phyloP scores from a whole-genome alignment of 371 early-diverging fungal genomes.

The Homolaphlyctis polyrhiza region DNA sequence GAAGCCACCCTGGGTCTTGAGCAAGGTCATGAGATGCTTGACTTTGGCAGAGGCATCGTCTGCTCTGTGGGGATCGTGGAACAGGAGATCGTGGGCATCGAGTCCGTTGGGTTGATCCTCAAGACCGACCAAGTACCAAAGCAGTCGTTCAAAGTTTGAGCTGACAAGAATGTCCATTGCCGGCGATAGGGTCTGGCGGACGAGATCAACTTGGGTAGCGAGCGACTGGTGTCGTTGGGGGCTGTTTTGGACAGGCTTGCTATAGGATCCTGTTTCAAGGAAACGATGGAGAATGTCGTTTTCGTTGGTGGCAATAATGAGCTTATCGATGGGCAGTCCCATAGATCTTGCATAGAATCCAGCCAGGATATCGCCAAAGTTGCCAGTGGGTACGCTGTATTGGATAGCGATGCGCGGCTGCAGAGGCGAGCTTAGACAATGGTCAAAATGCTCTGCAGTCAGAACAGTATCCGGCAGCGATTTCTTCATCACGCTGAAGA shows the following conservation, averaged over 20 bases:
- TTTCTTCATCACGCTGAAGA: constrained; percentile 48
- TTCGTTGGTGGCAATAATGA: constrained; percentile 89
- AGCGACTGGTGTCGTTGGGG: not conserved
- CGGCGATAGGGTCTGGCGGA: constrained; percentile 82
- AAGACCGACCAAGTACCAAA: constrained; percentile 73
- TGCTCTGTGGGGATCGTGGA: constrained; percentile 2
- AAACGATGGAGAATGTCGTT: constrained; percentile 97
- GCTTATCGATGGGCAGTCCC: constrained; percentile 81
- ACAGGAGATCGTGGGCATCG: not conserved
- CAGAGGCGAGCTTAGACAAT: not conserved
- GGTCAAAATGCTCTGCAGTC: too few species aligned
- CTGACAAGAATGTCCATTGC: constrained; percentile 95
- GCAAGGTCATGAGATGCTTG: constrained; percentile 72
- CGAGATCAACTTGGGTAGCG: constrained; percentile 40
- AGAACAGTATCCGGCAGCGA: not conserved
- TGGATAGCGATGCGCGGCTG: constrained; percentile 20
- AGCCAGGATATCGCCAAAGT: constrained; percentile 97
- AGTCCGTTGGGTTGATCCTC: not conserved
- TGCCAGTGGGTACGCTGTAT: constrained; percentile 95
- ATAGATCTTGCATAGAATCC: constrained; percentile 88
- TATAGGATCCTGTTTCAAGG: constrained; percentile 80
- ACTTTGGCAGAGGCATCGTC: constrained; percentile 14
- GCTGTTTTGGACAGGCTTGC: constrained; percentile 13
- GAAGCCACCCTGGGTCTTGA: constrained; percentile 69
- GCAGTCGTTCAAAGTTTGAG: constrained; percentile 94